Evolutionary conservation across 148 eudicot genomes (phyloP), one percentile per base, ranked within the genome.

Genomic region (Rhododendron vialii): DNA sequence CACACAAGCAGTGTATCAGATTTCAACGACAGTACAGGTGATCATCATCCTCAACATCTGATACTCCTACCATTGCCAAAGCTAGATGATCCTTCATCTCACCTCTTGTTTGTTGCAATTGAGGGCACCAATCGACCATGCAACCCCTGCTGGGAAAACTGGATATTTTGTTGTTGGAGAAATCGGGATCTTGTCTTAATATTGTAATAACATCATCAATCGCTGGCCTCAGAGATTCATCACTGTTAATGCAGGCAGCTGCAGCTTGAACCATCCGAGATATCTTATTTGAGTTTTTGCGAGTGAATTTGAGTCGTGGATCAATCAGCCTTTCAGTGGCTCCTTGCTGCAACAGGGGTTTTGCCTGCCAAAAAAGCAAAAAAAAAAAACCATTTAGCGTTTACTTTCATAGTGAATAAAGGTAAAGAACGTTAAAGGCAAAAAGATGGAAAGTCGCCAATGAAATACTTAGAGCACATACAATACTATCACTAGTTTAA

Each of bases 31-130:
- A 84, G 81, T 89, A 86, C 33, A 92, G 85, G 87, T 89, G 88
- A 86, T 93, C 94, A 35, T 91, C 93, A 43, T 95, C 94, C 13
- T 94, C 99, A 38, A 92, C 82, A 45, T 96, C 98, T 30, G 95
- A 87, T 80, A 91, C 98, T 43, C 96, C 99, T 17, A 95, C 91
- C 99, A 96, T 96, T 48, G 99, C 99, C 86, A 96, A 41, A 81
- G 99, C 94, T 84, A 96, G 86, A 86, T 96, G 98, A 89, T 88
- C 88, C 87, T 89, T 95, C 88, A 93, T 91, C 84, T 93, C 95
- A 9, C 92, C 91, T 65, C 88, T 92, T 74, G 94, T 89, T 87
- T 86, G 91, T 80, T 90, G 92, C 15, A 82, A 84, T 59, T 90
- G 91, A 81, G 90, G 35, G 80, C 88, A 81, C 61, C 81, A 82